These are phyloP conservation scores for Tulasnella sp. DNA, from an alignment of 768 basidiomycete species.

Conservation along the genomic window DNA sequence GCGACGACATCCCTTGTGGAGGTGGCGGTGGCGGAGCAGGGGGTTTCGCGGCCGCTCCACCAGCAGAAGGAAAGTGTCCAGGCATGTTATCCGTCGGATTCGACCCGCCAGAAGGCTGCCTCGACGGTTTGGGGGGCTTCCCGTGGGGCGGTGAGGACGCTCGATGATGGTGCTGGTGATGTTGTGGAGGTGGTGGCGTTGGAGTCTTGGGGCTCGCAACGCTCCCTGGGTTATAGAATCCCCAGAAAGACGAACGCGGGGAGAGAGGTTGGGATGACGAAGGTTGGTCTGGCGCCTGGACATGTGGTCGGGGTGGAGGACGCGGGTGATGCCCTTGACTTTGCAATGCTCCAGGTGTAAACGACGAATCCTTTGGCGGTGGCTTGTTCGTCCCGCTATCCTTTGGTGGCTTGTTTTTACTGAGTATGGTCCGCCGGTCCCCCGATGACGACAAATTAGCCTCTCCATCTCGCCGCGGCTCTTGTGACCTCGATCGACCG, in stretches of 20 bases:
- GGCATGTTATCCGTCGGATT: background rate
- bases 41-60: background rate
- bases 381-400: too few relatives aligned
- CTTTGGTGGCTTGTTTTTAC: background rate
- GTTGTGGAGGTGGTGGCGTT: too few relatives aligned
- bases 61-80: background rate
- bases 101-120: background rate
- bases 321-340: background rate
- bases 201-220: too few relatives aligned
- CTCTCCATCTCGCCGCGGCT: background rate
- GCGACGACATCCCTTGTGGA: background rate
- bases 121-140: background rate
- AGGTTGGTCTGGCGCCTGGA: background rate
- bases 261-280: background rate
- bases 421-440: background rate
- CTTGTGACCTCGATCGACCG: background rate
- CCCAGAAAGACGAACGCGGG: conserved; percentile 3
- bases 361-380: too few relatives aligned
- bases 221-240: background rate
- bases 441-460: background rate
- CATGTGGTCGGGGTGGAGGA: background rate
- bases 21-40: background rate
- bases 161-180: too few relatives aligned
- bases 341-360: conserved; percentile 23
- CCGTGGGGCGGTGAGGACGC: background rate